phyloP scores from a whole-genome alignment of 495 filamentous ascomycete genomes.

The Aspergillus steynii region DNA sequence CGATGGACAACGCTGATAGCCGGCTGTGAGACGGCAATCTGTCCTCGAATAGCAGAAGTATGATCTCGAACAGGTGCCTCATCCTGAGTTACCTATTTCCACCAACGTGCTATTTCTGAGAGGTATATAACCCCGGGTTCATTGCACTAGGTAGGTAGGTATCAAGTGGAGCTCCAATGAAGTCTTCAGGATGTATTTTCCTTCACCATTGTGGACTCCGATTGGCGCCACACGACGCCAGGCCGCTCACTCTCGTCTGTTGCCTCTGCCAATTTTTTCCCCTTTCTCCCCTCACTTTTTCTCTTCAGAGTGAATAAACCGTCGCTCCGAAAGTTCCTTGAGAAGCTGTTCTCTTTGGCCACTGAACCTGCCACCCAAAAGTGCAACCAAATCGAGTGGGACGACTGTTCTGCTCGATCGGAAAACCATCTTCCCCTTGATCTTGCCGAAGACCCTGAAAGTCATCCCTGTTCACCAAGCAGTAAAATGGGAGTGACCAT shows the following conservation, averaged over 20 bases:
- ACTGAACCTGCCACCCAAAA: background rate
- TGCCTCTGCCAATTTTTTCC: background rate
- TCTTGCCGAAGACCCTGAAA: background rate
- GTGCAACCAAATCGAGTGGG: background rate
- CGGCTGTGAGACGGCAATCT: no score
- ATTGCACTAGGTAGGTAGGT: slow-evolving; percentile 4
- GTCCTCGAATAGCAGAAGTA: background rate
- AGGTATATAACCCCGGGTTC: slow-evolving; percentile 8
- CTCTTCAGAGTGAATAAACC: background rate
- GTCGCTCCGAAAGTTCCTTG: background rate
- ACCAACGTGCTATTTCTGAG: background rate
- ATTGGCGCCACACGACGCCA: slow-evolving; percentile 23
- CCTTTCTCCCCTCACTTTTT: background rate
- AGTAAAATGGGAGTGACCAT: background rate
- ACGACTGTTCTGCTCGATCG: background rate
- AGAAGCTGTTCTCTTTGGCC: background rate
- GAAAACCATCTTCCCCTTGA: background rate
- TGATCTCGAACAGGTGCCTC: background rate
- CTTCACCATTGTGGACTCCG: slow-evolving; percentile 18
- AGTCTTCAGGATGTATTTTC: slow-evolving; percentile 30
- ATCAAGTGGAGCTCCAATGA: slow-evolving; percentile 31
- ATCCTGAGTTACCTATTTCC: background rate
- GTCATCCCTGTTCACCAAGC: background rate
- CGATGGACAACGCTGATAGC: background rate
- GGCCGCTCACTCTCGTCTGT: background rate